Conservation (phyloP, 176 grass and related monocot genomes). For the Elymus sibiricus region DNA sequence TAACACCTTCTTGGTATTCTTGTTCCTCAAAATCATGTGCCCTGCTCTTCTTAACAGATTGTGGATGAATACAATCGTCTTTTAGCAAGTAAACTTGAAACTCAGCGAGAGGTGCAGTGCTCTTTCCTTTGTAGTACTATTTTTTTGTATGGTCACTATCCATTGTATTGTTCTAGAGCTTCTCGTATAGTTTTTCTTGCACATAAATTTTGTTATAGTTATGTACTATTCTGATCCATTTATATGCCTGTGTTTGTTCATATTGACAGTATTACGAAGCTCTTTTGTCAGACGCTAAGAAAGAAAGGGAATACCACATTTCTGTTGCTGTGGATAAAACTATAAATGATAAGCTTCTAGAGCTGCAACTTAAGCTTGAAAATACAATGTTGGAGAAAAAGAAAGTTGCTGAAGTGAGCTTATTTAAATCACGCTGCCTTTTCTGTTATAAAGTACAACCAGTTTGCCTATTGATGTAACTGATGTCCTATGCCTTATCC, state of each 20-base stretch:
- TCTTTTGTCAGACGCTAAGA: slow-evolving; percentile 64
- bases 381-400: slow-evolving; percentile 67
- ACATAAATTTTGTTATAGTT: background rate
- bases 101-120: slow-evolving; percentile 68
- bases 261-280: slow-evolving; percentile 76
- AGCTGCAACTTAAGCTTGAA: slow-evolving; percentile 66
- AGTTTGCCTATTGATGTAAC: background rate
- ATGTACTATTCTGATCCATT: background rate
- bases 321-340: slow-evolving; percentile 62
- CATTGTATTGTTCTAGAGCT: background rate
- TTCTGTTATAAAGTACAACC: background rate
- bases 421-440: slow-evolving; percentile 1
- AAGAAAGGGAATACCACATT: slow-evolving; percentile 54
- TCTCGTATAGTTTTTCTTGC: background rate
- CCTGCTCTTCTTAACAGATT: slow-evolving; percentile 46
- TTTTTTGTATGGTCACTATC: background rate
- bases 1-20: slow-evolving; percentile 12
- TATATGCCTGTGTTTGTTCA: background rate
- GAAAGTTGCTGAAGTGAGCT: slow-evolving; percentile 59
- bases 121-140: slow-evolving; percentile 6
- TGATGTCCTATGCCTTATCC: background rate
- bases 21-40: slow-evolving; percentile 17
- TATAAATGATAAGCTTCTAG: slow-evolving; percentile 60
- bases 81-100: slow-evolving; percentile 84
- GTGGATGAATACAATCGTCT: slow-evolving; percentile 90